Evolutionary conservation across 1,139 yeast genomes (phyloP).

Genomic region (Yamadazyma triangularis): DNA sequence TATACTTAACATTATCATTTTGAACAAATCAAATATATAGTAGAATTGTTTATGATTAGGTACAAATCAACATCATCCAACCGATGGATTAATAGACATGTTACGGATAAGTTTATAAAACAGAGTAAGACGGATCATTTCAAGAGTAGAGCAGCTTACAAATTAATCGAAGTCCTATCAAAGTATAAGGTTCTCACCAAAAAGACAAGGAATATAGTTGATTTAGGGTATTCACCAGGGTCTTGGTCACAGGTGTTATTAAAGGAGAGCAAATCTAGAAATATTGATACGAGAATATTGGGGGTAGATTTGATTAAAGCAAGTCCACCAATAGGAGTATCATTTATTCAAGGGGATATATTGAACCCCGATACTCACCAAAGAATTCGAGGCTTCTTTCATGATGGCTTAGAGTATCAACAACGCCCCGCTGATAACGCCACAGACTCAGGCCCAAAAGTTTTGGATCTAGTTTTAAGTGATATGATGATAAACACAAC

Average conservation of each 20-base stretch:
- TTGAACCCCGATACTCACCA: constrained; percentile 30
- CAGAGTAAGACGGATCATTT: constrained; percentile 62
- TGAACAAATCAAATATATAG: neutral
- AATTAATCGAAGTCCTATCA: constrained; percentile 66
- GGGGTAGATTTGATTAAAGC: constrained; percentile 42
- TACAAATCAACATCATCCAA: constrained; percentile 37
- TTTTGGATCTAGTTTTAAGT: constrained; percentile 35
- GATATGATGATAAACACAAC: constrained; percentile 50
- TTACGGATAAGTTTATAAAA: constrained; percentile 56
- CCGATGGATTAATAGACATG: constrained; percentile 64
- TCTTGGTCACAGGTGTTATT: constrained; percentile 47
- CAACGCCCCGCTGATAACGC: neutral
- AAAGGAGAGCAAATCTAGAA: constrained; percentile 16
- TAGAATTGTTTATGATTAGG: constrained; percentile 4
- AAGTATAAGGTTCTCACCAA: constrained; percentile 56
- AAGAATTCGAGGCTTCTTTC: constrained; percentile 17
- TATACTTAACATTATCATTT: neutral
- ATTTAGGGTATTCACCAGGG: constrained; percentile 56
- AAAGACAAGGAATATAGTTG: constrained; percentile 57
- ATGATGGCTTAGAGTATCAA: constrained; percentile 2
- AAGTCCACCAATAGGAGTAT: constrained; percentile 37
- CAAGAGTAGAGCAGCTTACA: constrained; percentile 88
- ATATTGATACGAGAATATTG: constrained; percentile 14
- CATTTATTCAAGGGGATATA: constrained; percentile 40
- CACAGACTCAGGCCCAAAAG: constrained; percentile 2